Percentiles rank a stretch among this genome's conserved stretches.
These are phyloP conservation scores for Globisporangium uncinulatum DNA, from an alignment of 352 stramenopile genomes.

Conservation along the genomic window DNA sequence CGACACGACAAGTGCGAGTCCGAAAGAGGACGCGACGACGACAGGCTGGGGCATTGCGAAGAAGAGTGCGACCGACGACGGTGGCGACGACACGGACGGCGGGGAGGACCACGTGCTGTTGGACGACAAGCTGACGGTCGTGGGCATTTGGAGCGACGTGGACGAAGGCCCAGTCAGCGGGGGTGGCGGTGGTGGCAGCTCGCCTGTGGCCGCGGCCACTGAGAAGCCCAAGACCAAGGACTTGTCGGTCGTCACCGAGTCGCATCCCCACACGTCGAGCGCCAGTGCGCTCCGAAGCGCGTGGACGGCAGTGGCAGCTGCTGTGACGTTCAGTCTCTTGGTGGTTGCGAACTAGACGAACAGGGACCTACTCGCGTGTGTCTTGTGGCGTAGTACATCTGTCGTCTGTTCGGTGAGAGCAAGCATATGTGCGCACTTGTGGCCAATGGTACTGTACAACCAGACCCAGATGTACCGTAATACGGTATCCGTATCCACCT, in stretches of 20 bases:
- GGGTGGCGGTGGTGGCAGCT: too few species aligned
- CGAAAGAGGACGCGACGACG: not conserved
- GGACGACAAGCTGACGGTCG: conserved; percentile 12
- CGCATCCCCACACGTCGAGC: not conserved
- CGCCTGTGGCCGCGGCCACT: not conserved
- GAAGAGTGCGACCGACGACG: not conserved
- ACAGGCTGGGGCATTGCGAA: not conserved
- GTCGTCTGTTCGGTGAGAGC: not conserved
- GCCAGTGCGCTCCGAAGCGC: not conserved
- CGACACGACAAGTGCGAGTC: not conserved
- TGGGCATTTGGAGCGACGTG: conserved; percentile 11
- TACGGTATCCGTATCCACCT: too few species aligned
- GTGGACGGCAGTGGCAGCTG: not conserved
- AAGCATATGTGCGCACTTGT: too few species aligned
- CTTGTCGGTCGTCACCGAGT: not conserved
- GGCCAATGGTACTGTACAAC: too few species aligned
- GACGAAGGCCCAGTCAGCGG: not conserved
- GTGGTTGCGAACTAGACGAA: not conserved
- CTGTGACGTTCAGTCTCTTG: not conserved
- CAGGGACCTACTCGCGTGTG: too few species aligned
- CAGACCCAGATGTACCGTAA: too few species aligned
- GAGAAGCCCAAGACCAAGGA: not conserved
- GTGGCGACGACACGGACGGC: not conserved
- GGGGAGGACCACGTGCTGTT: conserved; percentile 13
- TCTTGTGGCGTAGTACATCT: not conserved